A percentile compares a stretch with the other conserved stretches of the same genome.
phyloP scores from a whole-genome alignment of 805 yeast genomes.

The Starmerella gropengiesseri region DNA sequence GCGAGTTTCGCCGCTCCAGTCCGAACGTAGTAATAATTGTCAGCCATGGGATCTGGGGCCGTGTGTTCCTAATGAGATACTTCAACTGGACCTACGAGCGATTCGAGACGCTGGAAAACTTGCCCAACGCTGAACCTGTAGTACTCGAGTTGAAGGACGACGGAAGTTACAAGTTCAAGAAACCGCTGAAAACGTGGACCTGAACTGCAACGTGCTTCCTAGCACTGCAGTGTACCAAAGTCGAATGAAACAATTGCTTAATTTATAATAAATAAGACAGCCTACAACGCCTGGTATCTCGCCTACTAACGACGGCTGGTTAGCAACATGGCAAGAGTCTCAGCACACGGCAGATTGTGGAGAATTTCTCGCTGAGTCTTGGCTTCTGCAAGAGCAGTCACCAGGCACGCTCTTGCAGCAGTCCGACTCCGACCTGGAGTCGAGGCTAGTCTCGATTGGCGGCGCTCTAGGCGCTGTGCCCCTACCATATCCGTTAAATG shows the following conservation, averaged over 20 bases:
- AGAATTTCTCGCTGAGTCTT: too few species aligned
- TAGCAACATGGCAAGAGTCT: too few species aligned
- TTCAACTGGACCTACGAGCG: slow-evolving; percentile 85
- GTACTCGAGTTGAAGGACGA: slow-evolving; percentile 55
- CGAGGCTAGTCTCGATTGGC: too few species aligned
- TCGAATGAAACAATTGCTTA: not conserved
- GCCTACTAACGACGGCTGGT: too few species aligned
- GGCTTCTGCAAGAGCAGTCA: not conserved
- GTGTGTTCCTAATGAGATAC: slow-evolving; percentile 92
- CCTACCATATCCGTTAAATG: slow-evolving; percentile 81
- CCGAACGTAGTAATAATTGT: slow-evolving; percentile 78
- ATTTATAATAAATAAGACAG: too few species aligned
- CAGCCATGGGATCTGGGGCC: slow-evolving; percentile 88
- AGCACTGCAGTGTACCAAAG: not conserved
- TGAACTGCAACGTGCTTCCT: not conserved
- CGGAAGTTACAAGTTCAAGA: slow-evolving; percentile 44
- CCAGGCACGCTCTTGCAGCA: not conserved
- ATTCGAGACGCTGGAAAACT: slow-evolving; percentile 71
- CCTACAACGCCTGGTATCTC: too few species aligned
- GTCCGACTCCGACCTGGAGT: not conserved
- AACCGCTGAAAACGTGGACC: slow-evolving; percentile 37
- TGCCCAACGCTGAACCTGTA: slow-evolving; percentile 74
- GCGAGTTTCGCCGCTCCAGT: slow-evolving; percentile 58
- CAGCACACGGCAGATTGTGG: too few species aligned
- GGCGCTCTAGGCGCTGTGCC: slow-evolving; percentile 49